These are phyloP conservation scores for Boletus speciosus DNA, from an alignment of 768 basidiomycete species.

Conservation along the genomic window DNA sequence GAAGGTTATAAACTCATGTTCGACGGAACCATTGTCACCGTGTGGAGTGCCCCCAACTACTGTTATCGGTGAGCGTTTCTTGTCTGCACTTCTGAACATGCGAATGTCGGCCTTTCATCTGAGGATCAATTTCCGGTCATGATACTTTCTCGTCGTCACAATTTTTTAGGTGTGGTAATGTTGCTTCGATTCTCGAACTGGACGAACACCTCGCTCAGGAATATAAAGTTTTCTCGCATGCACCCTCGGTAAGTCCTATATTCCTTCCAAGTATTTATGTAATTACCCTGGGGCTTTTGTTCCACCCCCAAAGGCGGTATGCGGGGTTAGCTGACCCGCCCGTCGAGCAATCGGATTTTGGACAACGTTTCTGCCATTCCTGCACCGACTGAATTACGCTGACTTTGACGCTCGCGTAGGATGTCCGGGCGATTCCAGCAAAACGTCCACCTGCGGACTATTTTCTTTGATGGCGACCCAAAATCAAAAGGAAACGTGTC, in stretches of 20 bases:
- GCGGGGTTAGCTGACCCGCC: constrained; percentile 21
- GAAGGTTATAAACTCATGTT: constrained; percentile 98
- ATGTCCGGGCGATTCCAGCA: constrained; percentile 75
- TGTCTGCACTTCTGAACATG: constrained; percentile 11
- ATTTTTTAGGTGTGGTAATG: constrained; percentile 79
- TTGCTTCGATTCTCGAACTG: constrained; percentile 90
- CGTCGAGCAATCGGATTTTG: constrained; percentile 4
- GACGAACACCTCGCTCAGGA: constrained; percentile 92
- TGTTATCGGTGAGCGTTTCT: constrained; percentile 77
- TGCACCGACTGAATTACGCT: not conserved
- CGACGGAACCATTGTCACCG: constrained; percentile 90
- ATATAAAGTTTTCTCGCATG: constrained; percentile 94
- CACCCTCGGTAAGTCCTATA: constrained; percentile 63
- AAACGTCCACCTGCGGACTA: constrained; percentile 87
- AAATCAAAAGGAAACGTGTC: constrained; percentile 7
- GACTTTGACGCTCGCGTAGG: constrained; percentile 40
- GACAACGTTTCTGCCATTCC: not conserved
- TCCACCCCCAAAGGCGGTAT: constrained; percentile 23
- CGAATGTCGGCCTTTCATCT: constrained; percentile 14
- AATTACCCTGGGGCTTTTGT: constrained; percentile 13
- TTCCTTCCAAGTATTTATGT: constrained; percentile 10
- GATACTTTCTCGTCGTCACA: constrained; percentile 8
- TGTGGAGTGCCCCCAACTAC: constrained; percentile 98
- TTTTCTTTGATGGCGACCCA: constrained; percentile 53
- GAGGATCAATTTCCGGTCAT: constrained; percentile 25